Percentiles rank a stretch among this genome's conserved stretches.
Evolutionary conservation across 768 basidiomycete genomes (phyloP).

Genomic region (Mycena vulgaris): DNA sequence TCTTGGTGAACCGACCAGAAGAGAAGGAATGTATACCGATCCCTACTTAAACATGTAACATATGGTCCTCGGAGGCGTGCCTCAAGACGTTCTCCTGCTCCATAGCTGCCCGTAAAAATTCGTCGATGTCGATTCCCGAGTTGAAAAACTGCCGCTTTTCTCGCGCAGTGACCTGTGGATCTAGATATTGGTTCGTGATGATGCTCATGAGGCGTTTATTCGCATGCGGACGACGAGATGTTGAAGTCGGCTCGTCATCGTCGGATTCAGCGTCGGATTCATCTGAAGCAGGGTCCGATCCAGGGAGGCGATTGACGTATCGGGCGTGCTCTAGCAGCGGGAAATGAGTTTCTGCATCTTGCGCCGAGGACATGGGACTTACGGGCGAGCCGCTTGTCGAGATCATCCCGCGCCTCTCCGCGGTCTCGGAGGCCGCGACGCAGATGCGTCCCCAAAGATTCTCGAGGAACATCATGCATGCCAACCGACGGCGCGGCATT

Average conservation of each 20-base stretch:
- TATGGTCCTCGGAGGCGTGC: not conserved
- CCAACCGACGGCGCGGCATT: constrained; percentile 86
- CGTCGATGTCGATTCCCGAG: constrained; percentile 45
- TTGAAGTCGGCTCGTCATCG: constrained; percentile 58
- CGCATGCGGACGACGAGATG: constrained; percentile 37
- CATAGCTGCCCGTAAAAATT: constrained; percentile 20
- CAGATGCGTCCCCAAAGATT: constrained; percentile 76
- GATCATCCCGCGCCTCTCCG: constrained; percentile 66
- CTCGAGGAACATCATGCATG: constrained; percentile 86
- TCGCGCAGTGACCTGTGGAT: constrained; percentile 49
- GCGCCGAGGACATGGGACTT: not conserved
- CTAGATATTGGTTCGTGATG: constrained; percentile 71
- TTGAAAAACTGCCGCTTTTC: constrained; percentile 72
- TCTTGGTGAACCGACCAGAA: not conserved
- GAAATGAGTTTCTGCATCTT: not conserved
- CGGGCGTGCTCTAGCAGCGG: constrained; percentile 69
- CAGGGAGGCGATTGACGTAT: constrained; percentile 74
- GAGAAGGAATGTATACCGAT: not conserved
- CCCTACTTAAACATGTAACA: constrained; percentile 1
- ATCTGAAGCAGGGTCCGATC: constrained; percentile 62
- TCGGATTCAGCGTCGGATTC: constrained; percentile 68
- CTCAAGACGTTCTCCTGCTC: constrained; percentile 24
- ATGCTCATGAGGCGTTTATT: constrained; percentile 78
- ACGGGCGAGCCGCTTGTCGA: constrained; percentile 66
- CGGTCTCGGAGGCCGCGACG: constrained; percentile 68